Evolutionary conservation across 257 asterid species (phyloP).

Genomic region (Solanum arcanum): DNA sequence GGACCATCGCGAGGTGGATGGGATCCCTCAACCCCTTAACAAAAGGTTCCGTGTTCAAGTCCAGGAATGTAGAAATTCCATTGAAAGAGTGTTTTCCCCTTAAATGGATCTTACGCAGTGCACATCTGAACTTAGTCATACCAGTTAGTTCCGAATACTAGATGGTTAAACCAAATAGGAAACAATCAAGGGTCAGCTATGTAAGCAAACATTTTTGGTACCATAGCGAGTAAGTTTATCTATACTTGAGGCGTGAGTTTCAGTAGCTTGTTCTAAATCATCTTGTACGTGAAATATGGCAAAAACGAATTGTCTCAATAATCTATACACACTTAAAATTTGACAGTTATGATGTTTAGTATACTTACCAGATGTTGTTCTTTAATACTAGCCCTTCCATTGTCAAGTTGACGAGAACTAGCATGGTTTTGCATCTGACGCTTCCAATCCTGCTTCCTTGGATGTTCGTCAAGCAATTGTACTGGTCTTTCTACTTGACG

Average conservation of each 20-base stretch:
- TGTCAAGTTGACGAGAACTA: conserved; percentile 30
- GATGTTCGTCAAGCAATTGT: conserved; percentile 28
- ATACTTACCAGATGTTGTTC: conserved; percentile 40
- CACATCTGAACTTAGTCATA: not conserved
- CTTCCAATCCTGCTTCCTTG: conserved; percentile 29
- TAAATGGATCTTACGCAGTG: not conserved
- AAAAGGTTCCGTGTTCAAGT: not conserved
- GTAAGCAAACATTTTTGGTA: not conserved
- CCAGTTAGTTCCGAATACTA: not conserved
- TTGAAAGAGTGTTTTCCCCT: not conserved
- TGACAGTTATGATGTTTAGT: not conserved
- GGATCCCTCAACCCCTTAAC: not conserved
- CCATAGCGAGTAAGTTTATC: not conserved
- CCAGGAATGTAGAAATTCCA: not conserved
- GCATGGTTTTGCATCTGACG: conserved; percentile 15
- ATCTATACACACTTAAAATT: not conserved
- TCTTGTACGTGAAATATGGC: not conserved
- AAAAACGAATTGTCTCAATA: not conserved
- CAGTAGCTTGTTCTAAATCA: not conserved
- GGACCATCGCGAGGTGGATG: not conserved
- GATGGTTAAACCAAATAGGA: not conserved
- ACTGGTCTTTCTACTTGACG: conserved; percentile 27
- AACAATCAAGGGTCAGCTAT: not conserved
- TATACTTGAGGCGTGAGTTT: not conserved
- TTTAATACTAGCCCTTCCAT: conserved; percentile 24